Evolutionary conservation across 306 rosid species (phyloP), one percentile per base, ranked within the genome.

Genomic region (Luffa acutangula): DNA sequence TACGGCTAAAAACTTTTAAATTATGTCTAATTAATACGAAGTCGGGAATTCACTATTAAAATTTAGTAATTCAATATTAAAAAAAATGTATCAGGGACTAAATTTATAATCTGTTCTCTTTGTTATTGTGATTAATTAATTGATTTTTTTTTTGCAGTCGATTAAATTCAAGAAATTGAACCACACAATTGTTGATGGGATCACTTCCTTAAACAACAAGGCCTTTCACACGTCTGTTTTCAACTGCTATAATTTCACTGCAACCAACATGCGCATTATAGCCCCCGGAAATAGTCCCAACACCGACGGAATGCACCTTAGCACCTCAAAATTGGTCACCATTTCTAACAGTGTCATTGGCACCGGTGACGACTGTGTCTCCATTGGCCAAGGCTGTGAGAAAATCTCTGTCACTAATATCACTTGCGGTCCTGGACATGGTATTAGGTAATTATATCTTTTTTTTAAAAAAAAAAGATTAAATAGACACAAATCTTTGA

Each of bases 371-470:
- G 95, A 90, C 18, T 91, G 98, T 78, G 59, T 93, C 78, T 89
- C 93, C 43, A 41, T 93, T 4, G 97, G 91, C 20, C 86, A 82
- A 4, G 90, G 86, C 14, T 2, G 51, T 43, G 49, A 75, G 4
- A 73, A 83, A 21, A 25, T 91, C 48, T 0, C 13, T 12, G 63
- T 91, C 75, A 48, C n/a, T 2, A 72, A 76, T 53, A n/a, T 90
- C 49, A 86, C 83, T 0, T 93, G 98, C 17, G 97, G 97, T 53
- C 98, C 98, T 0, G 98, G 98, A 18, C 91, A 93, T 45, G 97
- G 98, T 46, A 67, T 88, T 25, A 87, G 90, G 88, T 84, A 20
- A 18, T 1, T 6, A 6, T 6, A 3, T 12, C 56, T 1, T 71
- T n/a, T n/a, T n/a, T n/a, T n/a, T n/a, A n/a, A n/a, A 25, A n/a